Base-by-base conservation (phyloP, 2,329 filamentous ascomycete species). In the Ploettnerulaceae sp. region DNA sequence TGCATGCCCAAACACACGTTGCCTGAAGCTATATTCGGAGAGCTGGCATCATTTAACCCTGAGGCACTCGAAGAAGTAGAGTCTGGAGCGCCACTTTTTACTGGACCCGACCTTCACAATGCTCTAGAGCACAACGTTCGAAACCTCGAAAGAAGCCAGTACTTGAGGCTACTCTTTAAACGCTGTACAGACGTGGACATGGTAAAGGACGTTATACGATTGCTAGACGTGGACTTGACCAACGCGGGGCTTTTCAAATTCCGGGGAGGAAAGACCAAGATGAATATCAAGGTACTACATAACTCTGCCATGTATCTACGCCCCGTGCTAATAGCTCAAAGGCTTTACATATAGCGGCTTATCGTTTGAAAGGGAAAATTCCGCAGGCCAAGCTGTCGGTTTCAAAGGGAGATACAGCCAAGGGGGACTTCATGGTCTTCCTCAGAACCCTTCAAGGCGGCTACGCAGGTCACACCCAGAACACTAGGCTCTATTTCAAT, bases 401-500 rank as follows among this genome's bases (percentile, higher is more conserved):
- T 29, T 21, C 17, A 29, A 15, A n/a, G 17, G 22, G 21, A 33
- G 29, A 42, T 21, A 18, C 22, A 35, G 32, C 20, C 32, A 20
- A 36, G 17, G n/a, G 14, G 11, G 41, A 44, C 14, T 44, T 44
- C 17, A 17, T 15, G 2, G 41, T 44, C 6, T n/a, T 21, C n/a
- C 31, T 44, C 15, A 33, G 24, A 12, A 35, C 29, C n/a, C 22
- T 47, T 28, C 29, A 25, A 6, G 37, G 37, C 15, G 45, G 45
- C 31, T 36, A 34, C 11, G 35, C 45, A 21, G 21, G 24, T 15
- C 24, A 32, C 12, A 39, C 18, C 15, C 37, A 47, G n/a, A 36
- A 12, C 11, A 25, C 29, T 4, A 35, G 26, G n/a, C 31, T 59
- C 0, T 56, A 37, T 21, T 55, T 58, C 18, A 26, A 36, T 8